A percentile compares a stretch with the other conserved stretches of the same genome.
These are phyloP conservation scores for Omphalotus olearius DNA, from an alignment of 1,284 basidiomycete species.

Conservation along the genomic window DNA sequence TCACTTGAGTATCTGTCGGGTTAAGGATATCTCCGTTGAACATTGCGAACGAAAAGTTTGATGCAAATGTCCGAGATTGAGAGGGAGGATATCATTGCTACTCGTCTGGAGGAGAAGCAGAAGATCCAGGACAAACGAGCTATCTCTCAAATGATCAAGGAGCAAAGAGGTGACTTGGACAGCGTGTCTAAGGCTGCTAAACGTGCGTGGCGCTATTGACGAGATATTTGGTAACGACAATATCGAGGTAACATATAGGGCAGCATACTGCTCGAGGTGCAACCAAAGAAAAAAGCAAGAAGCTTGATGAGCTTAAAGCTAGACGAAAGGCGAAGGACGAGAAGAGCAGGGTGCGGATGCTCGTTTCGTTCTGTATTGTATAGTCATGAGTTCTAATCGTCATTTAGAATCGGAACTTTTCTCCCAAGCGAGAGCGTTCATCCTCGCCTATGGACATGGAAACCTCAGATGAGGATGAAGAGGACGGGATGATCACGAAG, in stretches of 20 bases:
- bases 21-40: constrained; percentile 14
- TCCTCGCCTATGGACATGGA: constrained; percentile 73
- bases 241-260: constrained; percentile 34
- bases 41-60: constrained; percentile 49
- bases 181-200: constrained; percentile 70
- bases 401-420: constrained; percentile 38
- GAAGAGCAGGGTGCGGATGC: constrained; percentile 55
- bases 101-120: constrained; percentile 79
- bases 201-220: constrained; percentile 39
- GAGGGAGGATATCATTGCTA: constrained; percentile 80
- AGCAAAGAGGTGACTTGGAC: constrained; percentile 55
- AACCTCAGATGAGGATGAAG: constrained; percentile 59
- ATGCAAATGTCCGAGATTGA: constrained; percentile 82
- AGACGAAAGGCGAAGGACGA: constrained; percentile 79
- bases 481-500: constrained; percentile 71
- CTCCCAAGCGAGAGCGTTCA: constrained; percentile 64
- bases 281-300: constrained; percentile 78
- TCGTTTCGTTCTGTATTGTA: constrained; percentile 6
- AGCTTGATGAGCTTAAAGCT: constrained; percentile 81
- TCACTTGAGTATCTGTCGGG: background rate
- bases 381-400: constrained; percentile 15
- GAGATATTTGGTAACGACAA: no score
- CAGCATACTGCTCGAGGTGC: constrained; percentile 75
- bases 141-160: constrained; percentile 72
- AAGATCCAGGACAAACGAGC: constrained; percentile 70